Evolutionary conservation across 768 basidiomycete species (phyloP), one percentile per base, ranked within the genome.

Genomic region (Auriscalpium vulgare): DNA sequence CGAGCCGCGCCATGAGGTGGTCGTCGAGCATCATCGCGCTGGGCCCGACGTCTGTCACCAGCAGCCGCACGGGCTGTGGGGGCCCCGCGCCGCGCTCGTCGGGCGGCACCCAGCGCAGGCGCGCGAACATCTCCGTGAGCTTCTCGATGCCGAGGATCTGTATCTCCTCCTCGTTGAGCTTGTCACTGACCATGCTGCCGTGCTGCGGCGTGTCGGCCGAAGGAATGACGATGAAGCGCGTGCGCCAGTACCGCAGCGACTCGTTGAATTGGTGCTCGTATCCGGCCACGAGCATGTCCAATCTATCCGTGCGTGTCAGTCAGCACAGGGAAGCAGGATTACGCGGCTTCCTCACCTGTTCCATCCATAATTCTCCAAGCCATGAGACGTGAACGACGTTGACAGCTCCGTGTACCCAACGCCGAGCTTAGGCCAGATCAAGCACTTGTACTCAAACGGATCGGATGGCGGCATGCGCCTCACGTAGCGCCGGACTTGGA

Each of bases 401-500:
- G 78, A 75, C 21, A 88, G 75, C 64, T 89, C 87, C 0, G 88
- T 90, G 68, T 95, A 97, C 3, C 90, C 92, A 34, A 81, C 84
- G 51, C 92, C 91, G 17, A 90, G 75, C 63, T 90, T 90, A 17
- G 94, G 91, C 95, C 94, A 98, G 53, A 98, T 90, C 57, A 97
- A 73, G 65, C 92, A 95, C 60, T 87, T 79, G 68, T 99, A 98
- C 19, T 81, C 72, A 59, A 88, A 82, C 2, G 85, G 78, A 17
- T 78, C 77, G 53, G 78, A 81, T 56, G 72, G 75, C 51, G 81
- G 78, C 77, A 86, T 78, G 60, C 87, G 78, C 23, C 93, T 80
- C 29, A 91, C 87, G 66, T 92, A 93, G 43, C 91, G 78, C 62
- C 86, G 80, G 16, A 97, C 92, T 64, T 92, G 87, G 57, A 98